Percentiles rank a stretch among this genome's conserved stretches.
These are phyloP conservation scores for Achaetomium macrosporum DNA, from an alignment of 2,329 filamentous ascomycete genomes.

Conservation along the genomic window DNA sequence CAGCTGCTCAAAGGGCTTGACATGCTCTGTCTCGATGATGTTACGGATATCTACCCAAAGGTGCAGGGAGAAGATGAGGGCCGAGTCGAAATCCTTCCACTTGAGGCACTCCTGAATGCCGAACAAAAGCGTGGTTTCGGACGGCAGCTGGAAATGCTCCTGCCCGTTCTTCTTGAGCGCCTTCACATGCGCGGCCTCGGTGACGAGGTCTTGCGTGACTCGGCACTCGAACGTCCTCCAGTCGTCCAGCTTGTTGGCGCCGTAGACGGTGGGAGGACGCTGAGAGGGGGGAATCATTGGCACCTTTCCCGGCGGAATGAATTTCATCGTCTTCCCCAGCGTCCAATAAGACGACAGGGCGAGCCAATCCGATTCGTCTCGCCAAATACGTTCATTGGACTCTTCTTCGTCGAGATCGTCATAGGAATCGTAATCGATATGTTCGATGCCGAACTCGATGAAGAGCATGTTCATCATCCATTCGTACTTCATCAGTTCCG, in stretches of 20 bases:
- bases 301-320: conserved; percentile 25
- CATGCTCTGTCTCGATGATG: conserved; percentile 25
- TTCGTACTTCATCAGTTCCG: conserved; percentile 20
- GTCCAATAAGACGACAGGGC: conserved; percentile 22
- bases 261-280: conserved; percentile 17
- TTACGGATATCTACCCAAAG: conserved; percentile 30
- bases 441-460: conserved; percentile 24
- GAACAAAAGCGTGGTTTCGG: conserved; percentile 27
- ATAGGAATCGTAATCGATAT: conserved; percentile 27
- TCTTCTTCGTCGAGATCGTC: conserved; percentile 19
- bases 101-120: conserved; percentile 23
- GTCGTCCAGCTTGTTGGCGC: conserved; percentile 15
- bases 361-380: conserved; percentile 28
- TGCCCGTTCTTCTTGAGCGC: conserved; percentile 24
- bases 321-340: conserved; percentile 16
- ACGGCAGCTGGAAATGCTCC: conserved; percentile 18
- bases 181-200: conserved; percentile 26
- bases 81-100: conserved; percentile 19
- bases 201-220: conserved; percentile 22
- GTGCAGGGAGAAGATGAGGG: conserved; percentile 28
- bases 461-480: conserved; percentile 28
- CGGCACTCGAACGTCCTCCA: conserved; percentile 19
- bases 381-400: conserved; percentile 22
- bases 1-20: conserved; percentile 19
- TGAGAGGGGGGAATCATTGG: conserved; percentile 17